Evolutionary conservation across 2,329 filamentous ascomycete genomes (phyloP), one percentile per base, ranked within the genome.

Genomic region (Davidsoniella neocaledoniae): DNA sequence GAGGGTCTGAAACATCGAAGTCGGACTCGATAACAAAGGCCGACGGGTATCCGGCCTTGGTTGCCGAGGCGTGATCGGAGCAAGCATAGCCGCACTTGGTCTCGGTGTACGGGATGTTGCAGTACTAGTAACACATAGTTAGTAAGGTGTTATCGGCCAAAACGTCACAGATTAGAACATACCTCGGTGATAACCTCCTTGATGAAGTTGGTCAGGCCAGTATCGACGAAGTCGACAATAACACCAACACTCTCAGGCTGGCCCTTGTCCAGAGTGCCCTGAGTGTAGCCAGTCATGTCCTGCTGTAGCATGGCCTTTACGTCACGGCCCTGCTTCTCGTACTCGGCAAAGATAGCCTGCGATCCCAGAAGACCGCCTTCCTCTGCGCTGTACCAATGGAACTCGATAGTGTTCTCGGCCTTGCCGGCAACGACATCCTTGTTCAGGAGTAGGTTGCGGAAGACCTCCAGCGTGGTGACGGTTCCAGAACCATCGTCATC

Each of bases 251-350:
- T 82, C 70, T 95, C 90, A 4, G 79, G 74, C 64, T 85, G 73
- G 53, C 87, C 87, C 2, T 85, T 81, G 56, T 91, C 83, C 17
- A 91, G 67, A 0, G 87, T 94, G 59, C 80, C 81, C 62, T 88
- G 78, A 4, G 87, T 75, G 62, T 83, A 95, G 16, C 90, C 90
- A 1, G 86, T 94, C 90, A 96, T 96, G 65, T 96, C 90, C 66
- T 96, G 90, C 68, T 96, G 90, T 49, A 96, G 76, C 91, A 96
- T 96, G 33, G 90, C 90, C 68, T 90, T 93, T 63, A 96, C 74
- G 56, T 90, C 79, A 23, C 81, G 76, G 29, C 74, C 73, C 19
- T 75, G 66, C 62, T 80, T 77, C 64, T 84, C 80, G 61, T 96
- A 96, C 6, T 76, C 68, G 46, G 76, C 73, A 70, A 95, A 96